Percentiles rank a stretch among this genome's conserved stretches.
phyloP scores from a whole-genome alignment of 106 monocot species.

The Phalaenopsis aphrodite region DNA sequence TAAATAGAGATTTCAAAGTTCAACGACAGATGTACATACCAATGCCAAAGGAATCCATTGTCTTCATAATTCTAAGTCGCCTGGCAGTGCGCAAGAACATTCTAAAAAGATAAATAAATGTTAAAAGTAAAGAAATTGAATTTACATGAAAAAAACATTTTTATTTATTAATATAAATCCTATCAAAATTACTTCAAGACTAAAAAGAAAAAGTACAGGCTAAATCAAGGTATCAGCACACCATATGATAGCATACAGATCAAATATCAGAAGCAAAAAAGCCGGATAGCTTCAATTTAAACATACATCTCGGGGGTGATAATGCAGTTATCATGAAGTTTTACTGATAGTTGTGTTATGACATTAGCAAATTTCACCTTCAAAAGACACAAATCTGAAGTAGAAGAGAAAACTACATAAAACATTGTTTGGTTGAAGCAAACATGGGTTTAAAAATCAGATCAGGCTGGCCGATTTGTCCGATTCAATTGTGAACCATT shows the following conservation, averaged over 20 bases:
- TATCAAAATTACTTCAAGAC: not conserved
- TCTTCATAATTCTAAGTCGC: constrained; percentile 87
- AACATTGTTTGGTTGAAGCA: not conserved
- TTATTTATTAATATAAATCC: not conserved
- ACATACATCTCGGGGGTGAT: not conserved
- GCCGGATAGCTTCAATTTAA: not conserved
- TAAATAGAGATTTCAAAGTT: not conserved
- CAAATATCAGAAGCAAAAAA: not conserved
- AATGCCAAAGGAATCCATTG: constrained; percentile 54
- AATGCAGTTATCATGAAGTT: not conserved
- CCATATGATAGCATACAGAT: not conserved
- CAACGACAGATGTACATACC: constrained; percentile 30
- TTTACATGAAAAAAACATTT: not conserved
- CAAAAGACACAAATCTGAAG: not conserved
- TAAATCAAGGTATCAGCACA: not conserved
- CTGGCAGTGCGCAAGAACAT: constrained; percentile 78
- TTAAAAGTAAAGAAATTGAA: not conserved
- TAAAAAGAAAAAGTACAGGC: not conserved
- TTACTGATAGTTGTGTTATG: not conserved
- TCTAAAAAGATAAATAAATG: constrained; percentile 20
- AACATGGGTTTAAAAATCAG: too few relatives aligned
- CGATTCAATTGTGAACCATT: too few relatives aligned
- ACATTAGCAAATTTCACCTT: not conserved
- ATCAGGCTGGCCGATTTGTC: too few relatives aligned
- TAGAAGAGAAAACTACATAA: not conserved